Conservation (phyloP, 495 filamentous ascomycete species). For the Talaromyces adpressus region DNA sequence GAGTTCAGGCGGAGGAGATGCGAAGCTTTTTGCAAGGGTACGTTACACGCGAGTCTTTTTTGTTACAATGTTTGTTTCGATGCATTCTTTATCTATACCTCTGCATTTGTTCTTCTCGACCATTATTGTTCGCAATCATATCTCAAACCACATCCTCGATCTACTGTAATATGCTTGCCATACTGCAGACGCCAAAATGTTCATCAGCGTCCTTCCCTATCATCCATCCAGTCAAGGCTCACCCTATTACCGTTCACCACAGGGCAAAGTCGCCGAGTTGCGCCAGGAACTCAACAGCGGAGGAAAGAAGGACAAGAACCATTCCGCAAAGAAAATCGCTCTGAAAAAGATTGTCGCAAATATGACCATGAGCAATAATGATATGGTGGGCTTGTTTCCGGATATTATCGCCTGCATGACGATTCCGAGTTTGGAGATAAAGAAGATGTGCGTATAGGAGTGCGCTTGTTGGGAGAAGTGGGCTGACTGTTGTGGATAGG, state of each 20-base stretch:
- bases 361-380: slow-evolving; percentile 99
- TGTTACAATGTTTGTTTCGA: background rate
- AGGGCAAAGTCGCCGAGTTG: slow-evolving; percentile 99
- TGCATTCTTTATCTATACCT: background rate
- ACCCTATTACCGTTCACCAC: slow-evolving; percentile 36
- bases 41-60: slow-evolving; percentile 33
- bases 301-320: slow-evolving; percentile 98
- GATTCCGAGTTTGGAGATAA: slow-evolving; percentile 90
- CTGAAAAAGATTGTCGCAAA: slow-evolving; percentile 99
- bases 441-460: slow-evolving; percentile 78
- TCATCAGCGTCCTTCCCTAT: slow-evolving; percentile 27
- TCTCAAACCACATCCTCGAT: background rate
- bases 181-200: slow-evolving; percentile 18
- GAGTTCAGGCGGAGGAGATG: slow-evolving; percentile 83
- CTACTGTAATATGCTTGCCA: background rate
- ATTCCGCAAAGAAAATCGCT: slow-evolving; percentile 93
- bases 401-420: slow-evolving; percentile 94
- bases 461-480: background rate
- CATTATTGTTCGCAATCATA: background rate
- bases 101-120: background rate
- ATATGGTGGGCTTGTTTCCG: slow-evolving; percentile 96
- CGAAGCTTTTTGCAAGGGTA: slow-evolving; percentile 99
- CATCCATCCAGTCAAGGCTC: slow-evolving; percentile 24
- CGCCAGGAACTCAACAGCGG: slow-evolving; percentile 88
- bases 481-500: slow-evolving; percentile 44